These are phyloP conservation scores for Penicillium sp. DNA, from an alignment of 2,329 filamentous ascomycete genomes.

Conservation along the genomic window DNA sequence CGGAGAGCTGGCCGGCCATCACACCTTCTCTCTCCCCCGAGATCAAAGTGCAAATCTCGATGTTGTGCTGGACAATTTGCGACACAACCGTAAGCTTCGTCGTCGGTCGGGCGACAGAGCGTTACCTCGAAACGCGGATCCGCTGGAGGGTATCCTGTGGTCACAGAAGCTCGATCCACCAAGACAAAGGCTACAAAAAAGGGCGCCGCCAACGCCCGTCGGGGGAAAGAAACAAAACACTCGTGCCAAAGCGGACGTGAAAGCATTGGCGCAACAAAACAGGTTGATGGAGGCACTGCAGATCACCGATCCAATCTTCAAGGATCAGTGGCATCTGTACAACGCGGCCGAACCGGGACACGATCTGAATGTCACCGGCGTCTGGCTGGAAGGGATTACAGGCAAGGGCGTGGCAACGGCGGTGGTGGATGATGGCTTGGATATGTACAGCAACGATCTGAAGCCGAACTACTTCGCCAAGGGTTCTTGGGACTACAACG, in stretches of 20 bases:
- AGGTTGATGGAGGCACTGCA: conserved; percentile 59
- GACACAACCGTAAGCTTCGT: conserved; percentile 58
- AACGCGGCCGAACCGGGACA: conserved; percentile 76
- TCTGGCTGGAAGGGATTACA: conserved; percentile 87
- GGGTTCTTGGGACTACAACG: conserved; percentile 96
- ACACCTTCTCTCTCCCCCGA: conserved; percentile 71
- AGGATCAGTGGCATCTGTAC: conserved; percentile 90
- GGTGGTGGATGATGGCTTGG: conserved; percentile 91
- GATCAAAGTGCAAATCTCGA: conserved; percentile 51
- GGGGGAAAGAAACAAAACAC: conserved; percentile 24
- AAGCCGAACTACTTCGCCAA: conserved; percentile 89
- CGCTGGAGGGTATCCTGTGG: conserved; percentile 68
- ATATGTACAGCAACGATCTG: conserved; percentile 90
- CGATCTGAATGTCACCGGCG: conserved; percentile 90
- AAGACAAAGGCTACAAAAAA: conserved; percentile 57
- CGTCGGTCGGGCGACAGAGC: conserved; percentile 27
- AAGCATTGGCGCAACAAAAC: conserved; percentile 53
- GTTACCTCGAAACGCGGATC: conserved; percentile 33
- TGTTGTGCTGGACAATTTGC: conserved; percentile 47
- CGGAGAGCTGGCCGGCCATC: conserved; percentile 70
- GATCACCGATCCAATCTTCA: conserved; percentile 86
- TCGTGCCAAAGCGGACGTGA: conserved; percentile 34
- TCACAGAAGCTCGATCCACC: conserved; percentile 67
- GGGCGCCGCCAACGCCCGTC: conserved; percentile 37
- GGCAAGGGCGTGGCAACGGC: conserved; percentile 84